A percentile compares a stretch with the other conserved stretches of the same genome.
Conservation (phyloP, 2,329 filamentous ascomycete genomes). For the Aspergillus costaricaensis region DNA sequence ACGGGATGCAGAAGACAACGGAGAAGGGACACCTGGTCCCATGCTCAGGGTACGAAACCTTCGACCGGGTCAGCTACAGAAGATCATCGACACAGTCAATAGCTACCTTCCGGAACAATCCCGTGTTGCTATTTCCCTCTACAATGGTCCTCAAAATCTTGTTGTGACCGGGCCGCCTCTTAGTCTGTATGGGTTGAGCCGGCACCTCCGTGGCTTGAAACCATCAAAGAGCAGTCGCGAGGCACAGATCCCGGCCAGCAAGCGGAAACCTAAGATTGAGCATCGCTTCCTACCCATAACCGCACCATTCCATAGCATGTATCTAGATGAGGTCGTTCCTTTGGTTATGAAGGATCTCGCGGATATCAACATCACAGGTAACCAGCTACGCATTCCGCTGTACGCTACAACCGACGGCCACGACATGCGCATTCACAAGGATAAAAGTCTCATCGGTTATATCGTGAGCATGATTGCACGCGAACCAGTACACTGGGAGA, state of each 20-base stretch:
- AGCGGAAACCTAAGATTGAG: slow-evolving; percentile 28
- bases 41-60: slow-evolving; percentile 35
- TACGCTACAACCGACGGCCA: background rate
- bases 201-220: background rate
- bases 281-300: slow-evolving; percentile 42
- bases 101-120: slow-evolving; percentile 25
- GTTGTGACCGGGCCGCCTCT: slow-evolving; percentile 34
- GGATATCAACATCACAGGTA: slow-evolving; percentile 17
- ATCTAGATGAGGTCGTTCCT: slow-evolving; percentile 28
- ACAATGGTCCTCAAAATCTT: slow-evolving; percentile 34
- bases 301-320: slow-evolving; percentile 41
- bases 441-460: background rate
- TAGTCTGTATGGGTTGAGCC: slow-evolving; percentile 20
- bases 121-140: slow-evolving; percentile 28
- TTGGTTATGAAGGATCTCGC: slow-evolving; percentile 20
- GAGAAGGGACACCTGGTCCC: background rate
- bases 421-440: background rate
- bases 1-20: background rate
- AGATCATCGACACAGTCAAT: slow-evolving; percentile 28
- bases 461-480: slow-evolving; percentile 11
- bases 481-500: slow-evolving; percentile 56
- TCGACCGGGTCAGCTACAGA: slow-evolving; percentile 18
- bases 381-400: slow-evolving; percentile 23
- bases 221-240: background rate
- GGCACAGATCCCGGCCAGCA: slow-evolving; percentile 31